These are phyloP conservation scores for Fusarium devonianum DNA, from an alignment of 2,329 filamentous ascomycete species.

Conservation along the genomic window DNA sequence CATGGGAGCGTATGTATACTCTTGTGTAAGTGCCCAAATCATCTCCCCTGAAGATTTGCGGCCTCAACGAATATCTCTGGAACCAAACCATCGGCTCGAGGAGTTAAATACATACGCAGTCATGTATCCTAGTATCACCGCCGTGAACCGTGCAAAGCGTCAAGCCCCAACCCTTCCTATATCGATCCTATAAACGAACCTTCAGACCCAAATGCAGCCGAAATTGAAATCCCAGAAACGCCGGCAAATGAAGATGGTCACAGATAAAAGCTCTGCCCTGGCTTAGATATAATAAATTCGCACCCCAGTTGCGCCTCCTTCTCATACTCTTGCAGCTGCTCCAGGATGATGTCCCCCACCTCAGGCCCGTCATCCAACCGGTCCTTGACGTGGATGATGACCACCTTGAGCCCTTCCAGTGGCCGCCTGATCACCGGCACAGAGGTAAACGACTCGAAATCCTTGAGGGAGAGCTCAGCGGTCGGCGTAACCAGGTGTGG, in stretches of 20 bases:
- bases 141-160: constrained; percentile 11
- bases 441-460: constrained; percentile 44
- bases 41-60: no score
- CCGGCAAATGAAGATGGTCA: constrained; percentile 40
- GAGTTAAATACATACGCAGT: background rate
- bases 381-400: constrained; percentile 96
- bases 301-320: constrained; percentile 73
- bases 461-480: constrained; percentile 53
- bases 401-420: constrained; percentile 76
- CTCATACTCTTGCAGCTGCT: constrained; percentile 73
- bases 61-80: constrained; percentile 4
- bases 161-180: constrained; percentile 13
- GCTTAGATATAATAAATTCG: constrained; percentile 75
- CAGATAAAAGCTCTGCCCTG: constrained; percentile 67
- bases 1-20: no score
- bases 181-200: constrained; percentile 10
- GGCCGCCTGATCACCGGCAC: constrained; percentile 49
- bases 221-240: constrained; percentile 14
- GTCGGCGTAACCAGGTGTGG: constrained; percentile 58
- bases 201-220: constrained; percentile 10
- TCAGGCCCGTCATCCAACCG: constrained; percentile 75
- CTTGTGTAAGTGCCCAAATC: no score
- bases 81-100: constrained; percentile 7
- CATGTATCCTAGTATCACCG: constrained; percentile 5
- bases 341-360: constrained; percentile 70